These are phyloP conservation scores for Chlorella sp. DNA, from an alignment of 139 green algal species.

Conservation along the genomic window DNA sequence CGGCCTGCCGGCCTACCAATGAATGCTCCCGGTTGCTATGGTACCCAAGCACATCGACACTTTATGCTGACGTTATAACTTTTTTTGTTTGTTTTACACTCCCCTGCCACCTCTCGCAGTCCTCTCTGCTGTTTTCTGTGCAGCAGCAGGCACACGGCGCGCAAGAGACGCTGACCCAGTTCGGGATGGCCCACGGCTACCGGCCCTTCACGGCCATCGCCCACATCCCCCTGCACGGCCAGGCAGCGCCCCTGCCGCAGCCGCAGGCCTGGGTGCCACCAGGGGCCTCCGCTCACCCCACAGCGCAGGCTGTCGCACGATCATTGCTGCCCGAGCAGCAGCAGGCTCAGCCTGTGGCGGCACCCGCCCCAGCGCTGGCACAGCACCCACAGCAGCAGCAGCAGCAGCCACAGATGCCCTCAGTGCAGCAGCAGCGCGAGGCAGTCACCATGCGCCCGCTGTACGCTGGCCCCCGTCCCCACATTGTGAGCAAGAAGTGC, in stretches of 20 bases:
- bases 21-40: background rate
- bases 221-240: conserved; percentile 1
- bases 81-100: too few relatives aligned
- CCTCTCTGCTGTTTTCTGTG: background rate
- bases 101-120: background rate
- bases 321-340: background rate
- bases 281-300: background rate
- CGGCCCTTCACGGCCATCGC: background rate
- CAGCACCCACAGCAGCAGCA: background rate
- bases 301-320: background rate
- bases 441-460: conserved; percentile 26
- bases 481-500: background rate
- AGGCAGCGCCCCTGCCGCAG: background rate
- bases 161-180: background rate
- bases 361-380: background rate
- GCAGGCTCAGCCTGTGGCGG: background rate
- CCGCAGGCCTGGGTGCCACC: background rate
- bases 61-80: too few relatives aligned
- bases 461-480: conserved; percentile 5
- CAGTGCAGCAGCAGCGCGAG: conserved; percentile 22
- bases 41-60: too few relatives aligned
- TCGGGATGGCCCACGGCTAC: too few relatives aligned
- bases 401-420: background rate
- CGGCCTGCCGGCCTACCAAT: background rate
- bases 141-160: conserved; percentile 35